Evolutionary conservation across 2,329 filamentous ascomycete species (phyloP), one percentile per base, ranked within the genome.

Genomic region (Fusarium torulosum): DNA sequence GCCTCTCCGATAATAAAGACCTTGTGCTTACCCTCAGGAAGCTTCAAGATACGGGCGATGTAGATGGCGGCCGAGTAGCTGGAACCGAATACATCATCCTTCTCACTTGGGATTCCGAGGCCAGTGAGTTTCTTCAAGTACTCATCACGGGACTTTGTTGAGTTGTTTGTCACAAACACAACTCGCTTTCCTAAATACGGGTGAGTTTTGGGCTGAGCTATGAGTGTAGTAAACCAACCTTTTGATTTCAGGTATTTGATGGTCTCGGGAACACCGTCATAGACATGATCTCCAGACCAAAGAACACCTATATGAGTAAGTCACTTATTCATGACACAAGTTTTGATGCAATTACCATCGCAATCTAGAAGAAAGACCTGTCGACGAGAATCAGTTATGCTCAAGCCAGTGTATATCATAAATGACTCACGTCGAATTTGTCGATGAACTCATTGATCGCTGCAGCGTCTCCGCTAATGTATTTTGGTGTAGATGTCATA

Each of bases 121-220:
- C 82, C 82, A 45, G 91, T 88, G 62, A 99, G 90, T 77, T 98
- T 99, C 83, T 95, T 93, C 78, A 91, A 90, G 81, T 99, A 99
- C 77, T 97, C 94, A 49, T 87, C 84, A 57, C 96, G 91, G 13
- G 95, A 97, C 79, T 99, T 99, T 58, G 96, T 98, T 75, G 94
- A 97, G 83, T 99, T 99, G 83, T 99, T 99, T 40, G 96, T 99
- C 52, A 99, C 96, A 76, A 99, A 99, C 54, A 99, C 90, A 33
- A 96, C 86, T 77, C 91, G 91, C 80, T 99, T 99, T 76, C 93
- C 94, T 96, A 53, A 21, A 6, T 15, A 10, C 20, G 40, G 56
- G 53, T 70, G 27, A 69, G 54, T 33, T 14, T 51, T 40, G 29
- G 33, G 23, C 52, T 65, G 7, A 40, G 21, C 25, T 45, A 5